Conservation (phyloP, 2,329 filamentous ascomycete species). For the Beauveria australis region DNA sequence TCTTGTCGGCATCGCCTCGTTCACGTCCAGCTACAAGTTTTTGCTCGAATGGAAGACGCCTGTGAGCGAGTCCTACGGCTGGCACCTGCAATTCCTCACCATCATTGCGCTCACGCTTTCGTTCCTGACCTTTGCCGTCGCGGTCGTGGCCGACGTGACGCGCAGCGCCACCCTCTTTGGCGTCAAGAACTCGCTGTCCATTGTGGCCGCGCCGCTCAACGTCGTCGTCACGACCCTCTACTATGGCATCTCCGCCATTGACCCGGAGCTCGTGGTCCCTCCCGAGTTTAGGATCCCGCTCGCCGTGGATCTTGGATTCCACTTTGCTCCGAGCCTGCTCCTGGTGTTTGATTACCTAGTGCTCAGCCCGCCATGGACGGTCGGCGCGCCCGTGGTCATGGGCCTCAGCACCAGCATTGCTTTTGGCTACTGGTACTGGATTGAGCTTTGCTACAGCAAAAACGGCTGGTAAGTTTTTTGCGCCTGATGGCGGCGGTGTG, state of each 20-base stretch:
- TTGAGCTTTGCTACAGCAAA: conserved; percentile 60
- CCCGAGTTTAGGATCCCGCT: conserved; percentile 48
- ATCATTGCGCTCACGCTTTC: conserved; percentile 61
- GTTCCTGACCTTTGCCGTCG: conserved; percentile 51
- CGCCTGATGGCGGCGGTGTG: no score
- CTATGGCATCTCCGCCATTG: conserved; percentile 57
- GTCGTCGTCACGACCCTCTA: conserved; percentile 64
- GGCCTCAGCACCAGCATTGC: conserved; percentile 50
- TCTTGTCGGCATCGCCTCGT: conserved; percentile 42
- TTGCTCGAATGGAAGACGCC: conserved; percentile 40
- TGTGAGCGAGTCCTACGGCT: conserved; percentile 53
- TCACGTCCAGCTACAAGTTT: conserved; percentile 45
- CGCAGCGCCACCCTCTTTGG: conserved; percentile 50
- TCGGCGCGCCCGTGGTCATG: conserved; percentile 51
- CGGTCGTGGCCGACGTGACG: conserved; percentile 56
- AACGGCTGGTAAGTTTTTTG: conserved; percentile 51
- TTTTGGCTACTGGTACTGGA: conserved; percentile 68
- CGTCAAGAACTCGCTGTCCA: conserved; percentile 58
- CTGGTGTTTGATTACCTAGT: conserved; percentile 58
- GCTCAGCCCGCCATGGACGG: conserved; percentile 65
- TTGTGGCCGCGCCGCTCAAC: conserved; percentile 61
- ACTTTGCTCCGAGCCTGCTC: conserved; percentile 57
- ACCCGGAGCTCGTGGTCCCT: conserved; percentile 43
- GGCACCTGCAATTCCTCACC: conserved; percentile 65
- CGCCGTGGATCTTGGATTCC: conserved; percentile 54